These are phyloP conservation scores for Thelonectria discophora DNA, from an alignment of 2,329 filamentous ascomycete species.

Conservation along the genomic window DNA sequence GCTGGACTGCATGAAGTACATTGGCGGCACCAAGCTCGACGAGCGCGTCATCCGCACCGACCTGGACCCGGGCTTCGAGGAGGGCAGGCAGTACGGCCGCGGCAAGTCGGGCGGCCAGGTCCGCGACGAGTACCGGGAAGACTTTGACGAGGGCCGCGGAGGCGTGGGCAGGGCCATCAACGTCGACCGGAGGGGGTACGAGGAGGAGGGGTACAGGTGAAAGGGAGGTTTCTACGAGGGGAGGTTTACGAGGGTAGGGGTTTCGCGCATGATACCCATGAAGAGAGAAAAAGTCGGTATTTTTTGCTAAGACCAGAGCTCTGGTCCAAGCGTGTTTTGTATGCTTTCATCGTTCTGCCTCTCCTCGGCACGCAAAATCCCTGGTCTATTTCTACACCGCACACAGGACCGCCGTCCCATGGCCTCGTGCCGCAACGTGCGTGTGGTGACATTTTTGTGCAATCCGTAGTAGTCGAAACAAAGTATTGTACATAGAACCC, in stretches of 20 bases:
- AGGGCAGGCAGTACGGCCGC: conserved; percentile 94
- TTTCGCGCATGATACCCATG: conserved; percentile 41
- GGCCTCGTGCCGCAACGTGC: conserved; percentile 17
- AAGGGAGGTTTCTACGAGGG: not conserved
- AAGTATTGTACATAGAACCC: conserved; percentile 44
- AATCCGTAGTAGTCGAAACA: conserved; percentile 40
- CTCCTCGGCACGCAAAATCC: conserved; percentile 11
- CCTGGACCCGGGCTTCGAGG: conserved; percentile 92
- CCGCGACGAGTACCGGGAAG: conserved; percentile 95
- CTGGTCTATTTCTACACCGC: conserved; percentile 38
- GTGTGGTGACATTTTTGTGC: conserved; percentile 34
- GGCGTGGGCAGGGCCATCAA: conserved; percentile 84
- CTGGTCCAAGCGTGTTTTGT: conserved; percentile 17
- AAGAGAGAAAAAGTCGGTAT: conserved; percentile 21
- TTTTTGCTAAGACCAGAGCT: conserved; percentile 17
- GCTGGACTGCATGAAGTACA: conserved; percentile 97
- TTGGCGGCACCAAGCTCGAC: conserved; percentile 97
- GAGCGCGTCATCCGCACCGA: conserved; percentile 97
- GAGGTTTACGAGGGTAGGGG: conserved; percentile 6
- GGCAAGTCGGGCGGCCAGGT: conserved; percentile 97
- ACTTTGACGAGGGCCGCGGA: conserved; percentile 94
- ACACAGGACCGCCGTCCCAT: conserved; percentile 16
- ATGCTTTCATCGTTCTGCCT: conserved; percentile 3
- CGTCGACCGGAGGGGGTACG: conserved; percentile 55
- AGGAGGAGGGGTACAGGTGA: conserved; percentile 48